These are phyloP conservation scores for Cyberlindnera lachancei DNA, from an alignment of 805 yeast species.

Conservation along the genomic window DNA sequence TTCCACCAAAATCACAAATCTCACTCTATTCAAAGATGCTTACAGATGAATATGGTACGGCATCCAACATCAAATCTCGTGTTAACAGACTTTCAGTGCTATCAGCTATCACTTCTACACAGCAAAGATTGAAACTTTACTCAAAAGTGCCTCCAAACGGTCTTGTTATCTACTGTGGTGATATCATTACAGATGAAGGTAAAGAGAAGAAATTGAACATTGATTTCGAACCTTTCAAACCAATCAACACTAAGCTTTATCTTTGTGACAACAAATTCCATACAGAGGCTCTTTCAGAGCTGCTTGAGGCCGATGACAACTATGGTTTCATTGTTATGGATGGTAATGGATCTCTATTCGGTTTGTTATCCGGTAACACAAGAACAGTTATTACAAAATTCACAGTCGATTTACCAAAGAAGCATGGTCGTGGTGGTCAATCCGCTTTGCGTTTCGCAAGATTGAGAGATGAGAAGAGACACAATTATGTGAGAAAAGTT, in stretches of 20 bases:
- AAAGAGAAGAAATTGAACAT: constrained; percentile 94
- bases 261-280: constrained; percentile 98
- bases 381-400: constrained; percentile 95
- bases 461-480: constrained; percentile 98
- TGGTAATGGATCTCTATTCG: constrained; percentile 97
- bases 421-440: constrained; percentile 99
- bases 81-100: constrained; percentile 93
- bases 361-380: constrained; percentile 92
- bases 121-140: constrained; percentile 89
- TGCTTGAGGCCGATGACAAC: constrained; percentile 90
- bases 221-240: constrained; percentile 98
- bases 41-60: constrained; percentile 98
- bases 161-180: constrained; percentile 96
- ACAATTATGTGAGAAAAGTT: constrained; percentile 95
- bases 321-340: constrained; percentile 99
- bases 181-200: constrained; percentile 93
- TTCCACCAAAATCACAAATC: constrained; percentile 94
- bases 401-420: constrained; percentile 95
- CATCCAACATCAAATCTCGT: constrained; percentile 95
- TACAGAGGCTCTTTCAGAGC: constrained; percentile 91
- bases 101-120: constrained; percentile 97
- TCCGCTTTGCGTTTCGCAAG: constrained; percentile 99
- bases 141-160: constrained; percentile 91
- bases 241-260: constrained; percentile 94
- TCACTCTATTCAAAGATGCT: constrained; percentile 82